Base-by-base conservation (phyloP, 495 filamentous ascomycete genomes). In the Aspergillus egyptiacus region DNA sequence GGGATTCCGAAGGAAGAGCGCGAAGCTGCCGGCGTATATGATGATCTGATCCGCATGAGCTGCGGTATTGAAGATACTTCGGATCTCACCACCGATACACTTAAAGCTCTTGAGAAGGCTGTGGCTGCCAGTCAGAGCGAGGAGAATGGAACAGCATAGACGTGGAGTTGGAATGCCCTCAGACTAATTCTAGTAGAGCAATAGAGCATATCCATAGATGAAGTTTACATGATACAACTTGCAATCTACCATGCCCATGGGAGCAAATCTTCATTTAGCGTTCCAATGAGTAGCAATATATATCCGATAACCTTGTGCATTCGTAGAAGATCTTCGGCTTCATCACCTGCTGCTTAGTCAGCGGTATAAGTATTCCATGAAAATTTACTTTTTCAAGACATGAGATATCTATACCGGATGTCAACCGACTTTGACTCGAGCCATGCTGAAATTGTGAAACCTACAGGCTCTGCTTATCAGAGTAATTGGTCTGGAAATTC, bases 41-140 rank as follows among this genome's bases (percentile, higher is more conserved):
- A 98, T 62, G 93, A 98, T 68, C 77, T 98, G n/a, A 85, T 98
- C 30, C 79, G 93, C 44, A 72, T 98, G 39, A 95, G 88, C 74
- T 95, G 89, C 62, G 93, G 93, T 43, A 80, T 98, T 51, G 93
- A 98, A 71, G 93, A 98, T 67, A 81, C 75, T 1, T 83, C 85
- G 58, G 93, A 98, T 70, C 69, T 98, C 54, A 79, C 76, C 58
- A 75, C 69, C 18, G 93, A 98, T 76, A 80, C 94, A n/a, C 61
- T 90, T 47, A 81, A 89, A 65, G 93, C 93, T 17, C 61, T 96
- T 34, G 86, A 91, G 67, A 77, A 72, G 66, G 88, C 86, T 5
- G 81, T 89, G 11, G 73, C 51, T 45, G 53, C 51, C 15, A 51
- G 54, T 17, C 28, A 59, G 31, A 47, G 45, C 15, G 25, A 13